Percentiles rank a stretch among this genome's conserved stretches.
phyloP scores from a whole-genome alignment of 441 rosid species.

The Populus trichocarpa region DNA sequence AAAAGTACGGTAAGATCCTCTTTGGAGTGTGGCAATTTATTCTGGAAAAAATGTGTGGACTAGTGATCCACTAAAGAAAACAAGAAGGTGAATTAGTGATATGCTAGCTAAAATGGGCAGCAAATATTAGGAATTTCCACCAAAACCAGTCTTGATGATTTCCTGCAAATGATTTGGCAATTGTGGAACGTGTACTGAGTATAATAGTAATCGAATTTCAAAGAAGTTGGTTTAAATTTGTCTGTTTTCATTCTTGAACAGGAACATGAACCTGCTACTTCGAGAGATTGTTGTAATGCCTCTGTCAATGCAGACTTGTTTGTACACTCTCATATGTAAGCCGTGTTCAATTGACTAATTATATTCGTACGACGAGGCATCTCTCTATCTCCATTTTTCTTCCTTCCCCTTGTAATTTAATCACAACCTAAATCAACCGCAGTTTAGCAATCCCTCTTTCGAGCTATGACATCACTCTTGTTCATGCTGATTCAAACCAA shows the following conservation, averaged over 20 bases:
- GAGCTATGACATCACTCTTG: background rate
- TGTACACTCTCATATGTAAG: background rate
- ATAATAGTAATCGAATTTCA: background rate
- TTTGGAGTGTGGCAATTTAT: background rate
- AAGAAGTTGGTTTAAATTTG: background rate
- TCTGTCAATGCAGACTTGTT: background rate
- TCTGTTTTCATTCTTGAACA: slow-evolving; percentile 12
- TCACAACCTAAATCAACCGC: background rate
- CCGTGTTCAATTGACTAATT: background rate
- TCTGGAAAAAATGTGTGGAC: background rate
- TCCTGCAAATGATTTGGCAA: background rate
- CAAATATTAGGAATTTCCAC: too few species aligned
- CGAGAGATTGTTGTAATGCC: background rate
- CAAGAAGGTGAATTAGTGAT: background rate
- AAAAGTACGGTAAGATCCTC: slow-evolving; percentile 62
- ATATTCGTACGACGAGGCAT: background rate
- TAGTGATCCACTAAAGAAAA: background rate
- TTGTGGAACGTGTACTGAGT: background rate
- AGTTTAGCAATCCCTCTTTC: background rate
- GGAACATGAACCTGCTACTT: slow-evolving; percentile 29
- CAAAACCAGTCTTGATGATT: too few species aligned
- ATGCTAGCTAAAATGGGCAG: background rate
- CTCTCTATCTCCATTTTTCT: background rate
- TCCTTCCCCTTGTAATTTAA: background rate
- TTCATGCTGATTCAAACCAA: background rate